Evolutionary conservation across 345 rosid genomes (phyloP).

Genomic region (Carallia pectinifolia): DNA sequence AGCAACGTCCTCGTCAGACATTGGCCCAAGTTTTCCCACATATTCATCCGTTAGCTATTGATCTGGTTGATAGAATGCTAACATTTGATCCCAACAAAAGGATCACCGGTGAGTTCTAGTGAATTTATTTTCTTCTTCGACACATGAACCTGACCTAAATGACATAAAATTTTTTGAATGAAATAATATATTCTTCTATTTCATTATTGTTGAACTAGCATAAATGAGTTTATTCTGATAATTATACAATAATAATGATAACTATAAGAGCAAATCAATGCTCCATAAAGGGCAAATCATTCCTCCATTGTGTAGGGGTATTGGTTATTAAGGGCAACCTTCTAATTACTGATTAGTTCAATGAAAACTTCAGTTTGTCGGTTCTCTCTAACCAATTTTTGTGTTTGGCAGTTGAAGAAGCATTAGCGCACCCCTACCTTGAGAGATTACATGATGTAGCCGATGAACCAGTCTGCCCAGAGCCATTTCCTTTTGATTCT

Average conservation of each 20-base stretch:
- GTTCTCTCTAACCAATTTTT: constrained; percentile 4
- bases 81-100: constrained; percentile 88
- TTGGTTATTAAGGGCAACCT: too few species aligned
- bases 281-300: too few species aligned
- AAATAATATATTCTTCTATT: too few species aligned
- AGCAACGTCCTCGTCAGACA: constrained; percentile 64
- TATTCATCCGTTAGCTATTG: constrained; percentile 77
- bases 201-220: too few species aligned
- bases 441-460: constrained; percentile 76
- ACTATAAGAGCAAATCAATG: too few species aligned
- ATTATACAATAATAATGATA: too few species aligned
- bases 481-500: constrained; percentile 79
- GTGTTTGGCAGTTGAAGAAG: constrained; percentile 75
- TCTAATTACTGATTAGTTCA: too few species aligned
- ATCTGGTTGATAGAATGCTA: constrained; percentile 82
- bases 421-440: constrained; percentile 84
- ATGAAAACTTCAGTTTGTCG: background rate
- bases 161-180: too few species aligned
- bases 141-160: too few species aligned
- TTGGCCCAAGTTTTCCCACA: constrained; percentile 63
- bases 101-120: constrained; percentile 70
- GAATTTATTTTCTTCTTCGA: too few species aligned
- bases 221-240: too few species aligned
- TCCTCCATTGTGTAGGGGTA: too few species aligned
- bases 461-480: constrained; percentile 82